Evolutionary conservation across 2,329 filamentous ascomycete species (phyloP), one percentile per base, ranked within the genome.

Genomic region (Plenodomus biglobosus): DNA sequence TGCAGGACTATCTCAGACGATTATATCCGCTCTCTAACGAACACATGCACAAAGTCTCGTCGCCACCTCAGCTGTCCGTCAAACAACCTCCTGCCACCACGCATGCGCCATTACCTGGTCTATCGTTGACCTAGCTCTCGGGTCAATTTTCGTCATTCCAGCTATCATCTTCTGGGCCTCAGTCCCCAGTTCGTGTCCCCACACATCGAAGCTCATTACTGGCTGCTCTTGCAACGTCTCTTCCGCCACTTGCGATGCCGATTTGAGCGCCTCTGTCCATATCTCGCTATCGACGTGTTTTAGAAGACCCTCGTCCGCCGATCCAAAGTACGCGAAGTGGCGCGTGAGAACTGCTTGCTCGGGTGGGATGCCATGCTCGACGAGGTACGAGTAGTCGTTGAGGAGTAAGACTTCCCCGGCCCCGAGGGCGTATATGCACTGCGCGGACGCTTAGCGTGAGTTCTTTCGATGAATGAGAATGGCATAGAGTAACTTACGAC

Each of bases 351-450:
- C 62, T 48, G 65, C 68, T 65, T 70, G 61, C 54, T 71, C 62
- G 35, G 64, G 60, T 38, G 38, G 48, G 52, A 69, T 62, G 42
- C 58, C 59, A 24, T 35, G 40, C 50, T 66, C 55, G 48, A 53
- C 43, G 21, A 73, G 55, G 21, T 71, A 58, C 40, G 68, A 40
- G 52, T 66, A 66, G 54, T 68, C 45, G 37, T 68, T 53, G 32
- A 72, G 40, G 35, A 72, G 50, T 47, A 71, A 52, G 10, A 68
- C 44, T 8, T 66, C 66, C 20, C 59, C 57, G 45, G 57, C 64
- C 37, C 67, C 66, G 13, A 73, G 53, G 43, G 54, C 44, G 46
- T 68, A 73, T 59, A 70, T 65, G 55, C 63, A 73, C 71, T 74
- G 53, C 46, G 48, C 51, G 37, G 52, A 44, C 52, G 32, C 34